phyloP scores from a whole-genome alignment of 2,329 filamentous ascomycete genomes.

The Knufia petricola region DNA sequence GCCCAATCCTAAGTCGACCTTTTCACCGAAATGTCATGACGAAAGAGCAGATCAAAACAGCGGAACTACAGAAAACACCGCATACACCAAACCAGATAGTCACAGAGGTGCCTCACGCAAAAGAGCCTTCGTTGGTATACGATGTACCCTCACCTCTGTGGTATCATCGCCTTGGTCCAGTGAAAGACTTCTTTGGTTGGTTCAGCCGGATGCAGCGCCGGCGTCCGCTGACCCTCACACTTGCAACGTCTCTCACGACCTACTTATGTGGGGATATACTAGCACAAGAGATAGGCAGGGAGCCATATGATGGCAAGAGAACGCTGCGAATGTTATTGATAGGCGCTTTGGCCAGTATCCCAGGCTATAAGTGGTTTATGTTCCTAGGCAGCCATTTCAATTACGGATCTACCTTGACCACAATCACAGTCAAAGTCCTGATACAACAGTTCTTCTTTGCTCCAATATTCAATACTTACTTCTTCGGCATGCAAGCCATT shows the following conservation, averaged over 20 bases:
- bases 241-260: slow-evolving; percentile 65
- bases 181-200: slow-evolving; percentile 22
- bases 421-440: slow-evolving; percentile 64
- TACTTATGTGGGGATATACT: slow-evolving; percentile 49
- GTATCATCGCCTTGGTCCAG: slow-evolving; percentile 23
- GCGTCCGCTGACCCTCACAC: slow-evolving; percentile 66
- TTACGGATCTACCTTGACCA: slow-evolving; percentile 61
- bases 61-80: slow-evolving; percentile 17
- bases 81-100: slow-evolving; percentile 18
- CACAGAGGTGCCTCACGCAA: slow-evolving; percentile 17
- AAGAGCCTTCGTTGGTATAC: slow-evolving; percentile 11
- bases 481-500: slow-evolving; percentile 70
- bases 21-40: slow-evolving; percentile 14
- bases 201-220: slow-evolving; percentile 53
- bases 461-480: slow-evolving; percentile 72
- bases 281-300: slow-evolving; percentile 26
- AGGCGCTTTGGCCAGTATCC: slow-evolving; percentile 63
- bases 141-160: slow-evolving; percentile 13
- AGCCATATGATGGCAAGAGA: slow-evolving; percentile 56
- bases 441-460: slow-evolving; percentile 76
- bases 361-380: slow-evolving; percentile 74
- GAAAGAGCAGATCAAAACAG: slow-evolving; percentile 17
- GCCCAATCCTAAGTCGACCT: not conserved
- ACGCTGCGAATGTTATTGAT: slow-evolving; percentile 66
- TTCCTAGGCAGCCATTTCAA: slow-evolving; percentile 78